A percentile compares a stretch with the other conserved stretches of the same genome.
Evolutionary conservation across 1,284 basidiomycete genomes (phyloP).

Genomic region (Xerocomus amazonicus): DNA sequence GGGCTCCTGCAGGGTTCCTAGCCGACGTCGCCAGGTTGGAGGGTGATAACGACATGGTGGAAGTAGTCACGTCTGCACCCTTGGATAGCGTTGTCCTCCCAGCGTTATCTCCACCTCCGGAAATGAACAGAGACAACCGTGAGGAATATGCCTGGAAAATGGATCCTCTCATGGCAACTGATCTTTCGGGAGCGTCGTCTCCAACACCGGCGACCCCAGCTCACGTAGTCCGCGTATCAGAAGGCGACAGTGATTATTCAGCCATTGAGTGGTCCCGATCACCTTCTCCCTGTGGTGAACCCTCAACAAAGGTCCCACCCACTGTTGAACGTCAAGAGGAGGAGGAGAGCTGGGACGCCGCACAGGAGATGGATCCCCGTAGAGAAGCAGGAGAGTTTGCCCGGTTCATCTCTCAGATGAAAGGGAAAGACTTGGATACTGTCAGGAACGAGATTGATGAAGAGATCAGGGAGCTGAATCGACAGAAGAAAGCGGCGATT

Average conservation of each 20-base stretch:
- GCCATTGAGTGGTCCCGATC: constrained; percentile 48
- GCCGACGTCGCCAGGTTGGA: constrained; percentile 13
- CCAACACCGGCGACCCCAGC: constrained; percentile 12
- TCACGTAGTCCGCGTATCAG: constrained; percentile 21
- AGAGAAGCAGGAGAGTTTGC: constrained; percentile 91
- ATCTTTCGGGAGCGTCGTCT: constrained; percentile 6
- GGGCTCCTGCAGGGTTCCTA: neutral
- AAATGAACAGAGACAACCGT: constrained; percentile 14
- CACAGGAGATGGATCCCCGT: constrained; percentile 73
- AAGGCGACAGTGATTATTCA: constrained; percentile 26
- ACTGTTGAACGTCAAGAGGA: constrained; percentile 10
- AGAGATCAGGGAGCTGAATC: constrained; percentile 81
- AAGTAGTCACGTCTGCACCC: constrained; percentile 12
- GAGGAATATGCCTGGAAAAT: constrained; percentile 6
- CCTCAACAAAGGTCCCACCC: neutral
- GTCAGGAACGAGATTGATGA: constrained; percentile 88
- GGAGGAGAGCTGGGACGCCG: constrained; percentile 62
- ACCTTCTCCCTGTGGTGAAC: constrained; percentile 25
- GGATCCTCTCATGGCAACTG: constrained; percentile 5
- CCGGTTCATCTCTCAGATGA: constrained; percentile 85
- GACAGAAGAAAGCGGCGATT: constrained; percentile 85
- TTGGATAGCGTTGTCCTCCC: neutral
- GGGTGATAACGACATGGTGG: constrained; percentile 32
- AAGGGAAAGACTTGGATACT: constrained; percentile 75
- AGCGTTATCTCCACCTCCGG: constrained; percentile 15